Evolutionary conservation across 2,329 filamentous ascomycete species (phyloP).

Genomic region (Elsinoe australis): DNA sequence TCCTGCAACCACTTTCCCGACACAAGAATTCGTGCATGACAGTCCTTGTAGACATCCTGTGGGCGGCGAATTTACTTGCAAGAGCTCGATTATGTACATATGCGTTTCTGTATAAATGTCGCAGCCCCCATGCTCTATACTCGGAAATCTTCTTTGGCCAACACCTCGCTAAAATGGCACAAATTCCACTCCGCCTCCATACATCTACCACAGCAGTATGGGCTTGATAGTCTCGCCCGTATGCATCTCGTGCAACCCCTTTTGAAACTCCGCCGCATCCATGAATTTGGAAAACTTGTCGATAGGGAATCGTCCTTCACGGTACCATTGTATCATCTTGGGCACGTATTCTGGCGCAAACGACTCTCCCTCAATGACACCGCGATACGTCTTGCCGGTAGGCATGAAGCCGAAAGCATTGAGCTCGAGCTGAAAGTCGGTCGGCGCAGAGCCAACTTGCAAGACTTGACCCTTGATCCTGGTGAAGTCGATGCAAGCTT

Average conservation of each 20-base stretch:
- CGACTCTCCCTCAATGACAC: slow-evolving; percentile 42
- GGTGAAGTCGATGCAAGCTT: slow-evolving; percentile 38
- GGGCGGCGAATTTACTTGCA: no score
- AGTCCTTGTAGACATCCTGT: no score
- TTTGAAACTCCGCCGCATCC: slow-evolving; percentile 36
- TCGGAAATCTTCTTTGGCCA: no score
- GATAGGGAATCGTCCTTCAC: slow-evolving; percentile 41
- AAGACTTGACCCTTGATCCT: slow-evolving; percentile 43
- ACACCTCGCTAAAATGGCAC: background rate
- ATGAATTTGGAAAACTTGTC: slow-evolving; percentile 42
- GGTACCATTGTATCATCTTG: slow-evolving; percentile 44
- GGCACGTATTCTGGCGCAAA: slow-evolving; percentile 39
- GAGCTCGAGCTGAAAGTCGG: slow-evolving; percentile 37
- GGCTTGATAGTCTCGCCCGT: slow-evolving; percentile 20
- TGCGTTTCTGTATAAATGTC: no score
- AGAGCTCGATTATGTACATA: no score
- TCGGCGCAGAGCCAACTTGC: slow-evolving; percentile 44
- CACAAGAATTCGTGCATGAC: no score
- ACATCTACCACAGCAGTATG: slow-evolving; percentile 18
- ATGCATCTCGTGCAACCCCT: slow-evolving; percentile 39
- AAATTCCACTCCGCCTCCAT: background rate
- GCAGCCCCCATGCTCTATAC: no score
- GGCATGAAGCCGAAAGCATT: slow-evolving; percentile 42
- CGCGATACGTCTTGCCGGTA: slow-evolving; percentile 42
- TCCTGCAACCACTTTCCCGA: no score